phyloP scores from a whole-genome alignment of 2,329 filamentous ascomycete species.

The Colletotrichum lupini region DNA sequence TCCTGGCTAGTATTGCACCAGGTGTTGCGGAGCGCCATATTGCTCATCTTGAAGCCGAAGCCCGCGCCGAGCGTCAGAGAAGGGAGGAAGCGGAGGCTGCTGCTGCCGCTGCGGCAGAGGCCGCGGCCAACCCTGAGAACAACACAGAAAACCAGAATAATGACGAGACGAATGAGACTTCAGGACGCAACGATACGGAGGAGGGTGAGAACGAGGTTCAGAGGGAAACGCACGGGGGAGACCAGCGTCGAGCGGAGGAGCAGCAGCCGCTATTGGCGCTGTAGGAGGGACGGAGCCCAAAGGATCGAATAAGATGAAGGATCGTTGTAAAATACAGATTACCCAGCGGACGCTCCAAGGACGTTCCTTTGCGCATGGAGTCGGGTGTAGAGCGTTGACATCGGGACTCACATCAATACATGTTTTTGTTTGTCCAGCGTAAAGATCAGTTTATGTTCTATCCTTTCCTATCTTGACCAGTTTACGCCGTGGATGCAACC shows the following conservation, averaged over 20 bases:
- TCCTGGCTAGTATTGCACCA: constrained; percentile 74
- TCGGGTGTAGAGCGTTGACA: constrained; percentile 31
- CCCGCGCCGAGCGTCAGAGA: constrained; percentile 55
- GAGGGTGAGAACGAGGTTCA: background rate
- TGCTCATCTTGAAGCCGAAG: constrained; percentile 65
- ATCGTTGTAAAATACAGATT: constrained; percentile 24
- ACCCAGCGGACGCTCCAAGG: constrained; percentile 18
- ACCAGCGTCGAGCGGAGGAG: constrained; percentile 23
- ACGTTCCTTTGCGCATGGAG: constrained; percentile 25
- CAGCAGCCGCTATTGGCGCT: constrained; percentile 25
- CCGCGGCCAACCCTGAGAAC: constrained; percentile 35
- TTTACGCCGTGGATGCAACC: background rate
- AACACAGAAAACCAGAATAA: constrained; percentile 13
- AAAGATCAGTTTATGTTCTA: background rate
- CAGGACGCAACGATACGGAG: constrained; percentile 2
- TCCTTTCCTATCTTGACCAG: background rate
- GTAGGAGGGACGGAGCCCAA: background rate
- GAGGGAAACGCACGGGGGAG: constrained; percentile 5
- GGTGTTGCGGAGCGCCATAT: constrained; percentile 75
- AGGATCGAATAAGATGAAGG: background rate
- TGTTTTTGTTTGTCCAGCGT: constrained; percentile 5
- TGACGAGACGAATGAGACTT: constrained; percentile 13
- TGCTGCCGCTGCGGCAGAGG: constrained; percentile 48
- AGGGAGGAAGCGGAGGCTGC: constrained; percentile 55
- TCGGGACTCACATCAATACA: constrained; percentile 6